Evolutionary conservation across 257 asterid genomes (phyloP), one percentile per base, ranked within the genome.

Genomic region (Lycium barbarum): DNA sequence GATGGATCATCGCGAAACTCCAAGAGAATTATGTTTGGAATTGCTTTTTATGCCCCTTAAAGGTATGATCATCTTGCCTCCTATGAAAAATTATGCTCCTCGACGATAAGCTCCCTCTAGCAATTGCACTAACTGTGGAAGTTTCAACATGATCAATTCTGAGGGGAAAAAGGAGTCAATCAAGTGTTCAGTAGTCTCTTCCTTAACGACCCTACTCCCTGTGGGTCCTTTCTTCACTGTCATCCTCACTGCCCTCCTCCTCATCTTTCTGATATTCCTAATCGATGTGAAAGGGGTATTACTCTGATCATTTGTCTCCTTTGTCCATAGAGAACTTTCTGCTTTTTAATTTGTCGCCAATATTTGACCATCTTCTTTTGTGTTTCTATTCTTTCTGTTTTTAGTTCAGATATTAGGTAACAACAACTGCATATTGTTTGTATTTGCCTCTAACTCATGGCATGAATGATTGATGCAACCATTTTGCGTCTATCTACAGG

Each of bases 401-500:
- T 8, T 70, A 38, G 53, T 70, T 14, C 54, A 38, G 53, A 68
- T 13, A 38, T 38, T 70, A 70, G 78, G 53, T 70, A 70, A n/a
- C n/a, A n/a, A n/a, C 22, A 14, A 33, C 9, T 53, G 53, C 33
- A 78, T 53, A 53, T 53, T 78, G 10, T 51, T 70, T 53, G 17
- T 6, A 10, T 53, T 78, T 15, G 82, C 82, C 15, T 53, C 47
- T 53, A 78, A 14, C 70, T 82, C 87, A 36, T 82, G 78, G 40
- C 83, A 43, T 78, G 86, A 83, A 74, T 70, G 43, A 11, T 83
- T 68, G 79, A 9, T 18, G 40, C 63, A 79, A 57, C 45, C 82
- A 53, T 53, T 26, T 53, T 78, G 47, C 9, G 72, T 80, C 14
- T 22, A 55, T 78, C 49, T 81, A 47, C 93, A 95, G 97, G 93